Conservation (phyloP, 2,329 filamentous ascomycete species). For the Pezicula neosporulosa region DNA sequence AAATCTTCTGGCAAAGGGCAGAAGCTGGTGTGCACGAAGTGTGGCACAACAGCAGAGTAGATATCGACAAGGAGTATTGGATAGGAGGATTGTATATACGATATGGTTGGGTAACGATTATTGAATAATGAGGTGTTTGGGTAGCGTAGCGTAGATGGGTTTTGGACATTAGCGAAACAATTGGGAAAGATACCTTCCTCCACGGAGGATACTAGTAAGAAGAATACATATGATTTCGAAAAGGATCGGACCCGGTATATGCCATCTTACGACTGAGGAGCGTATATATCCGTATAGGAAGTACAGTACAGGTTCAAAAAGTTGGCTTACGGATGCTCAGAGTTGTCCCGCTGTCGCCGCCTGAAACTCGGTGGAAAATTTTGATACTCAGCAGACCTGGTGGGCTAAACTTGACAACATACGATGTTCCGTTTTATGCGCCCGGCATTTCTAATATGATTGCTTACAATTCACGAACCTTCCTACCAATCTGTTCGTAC, state of each 20-base stretch:
- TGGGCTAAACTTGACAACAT: no score
- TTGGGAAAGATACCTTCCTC: background rate
- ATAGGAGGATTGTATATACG: background rate
- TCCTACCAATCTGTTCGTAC: no score
- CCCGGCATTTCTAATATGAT: background rate
- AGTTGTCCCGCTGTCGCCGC: no score
- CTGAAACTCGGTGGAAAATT: no score
- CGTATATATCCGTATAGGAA: no score
- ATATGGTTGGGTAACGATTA: conserved; percentile 1
- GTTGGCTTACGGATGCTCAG: no score
- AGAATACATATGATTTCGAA: no score
- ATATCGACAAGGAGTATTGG: conserved; percentile 2
- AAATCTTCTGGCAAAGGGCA: conserved; percentile 49
- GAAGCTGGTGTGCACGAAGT: conserved; percentile 59
- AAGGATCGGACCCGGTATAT: no score
- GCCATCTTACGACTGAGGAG: no score
- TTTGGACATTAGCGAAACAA: conserved; percentile 4
- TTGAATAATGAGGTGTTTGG: background rate
- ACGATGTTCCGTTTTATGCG: background rate
- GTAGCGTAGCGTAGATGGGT: background rate
- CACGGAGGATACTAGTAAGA: background rate
- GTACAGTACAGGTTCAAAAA: no score
- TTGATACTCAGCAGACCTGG: no score
- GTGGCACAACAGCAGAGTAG: conserved; percentile 31
- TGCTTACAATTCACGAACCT: no score